Evolutionary conservation across 2,329 filamentous ascomycete species (phyloP).

Genomic region (Aphanocladium album): DNA sequence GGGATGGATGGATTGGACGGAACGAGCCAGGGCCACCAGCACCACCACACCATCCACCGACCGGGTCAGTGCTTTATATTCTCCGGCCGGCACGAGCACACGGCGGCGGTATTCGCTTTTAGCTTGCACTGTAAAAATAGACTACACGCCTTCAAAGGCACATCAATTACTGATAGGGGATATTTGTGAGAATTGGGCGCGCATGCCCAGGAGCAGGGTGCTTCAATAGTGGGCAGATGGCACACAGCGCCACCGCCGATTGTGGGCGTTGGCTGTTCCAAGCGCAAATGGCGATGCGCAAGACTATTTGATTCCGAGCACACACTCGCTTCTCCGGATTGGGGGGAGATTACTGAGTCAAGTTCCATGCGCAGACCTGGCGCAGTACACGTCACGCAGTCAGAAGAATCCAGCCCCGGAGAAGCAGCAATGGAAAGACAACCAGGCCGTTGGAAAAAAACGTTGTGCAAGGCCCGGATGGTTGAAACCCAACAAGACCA

Average conservation of each 20-base stretch:
- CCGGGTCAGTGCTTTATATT: neutral
- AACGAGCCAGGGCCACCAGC: neutral
- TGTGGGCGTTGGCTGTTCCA: neutral
- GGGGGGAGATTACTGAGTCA: neutral
- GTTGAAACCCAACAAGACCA: neutral
- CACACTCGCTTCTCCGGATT: neutral
- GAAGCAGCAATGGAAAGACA: neutral
- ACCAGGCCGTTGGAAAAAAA: too few relatives aligned
- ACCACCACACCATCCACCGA: too few relatives aligned
- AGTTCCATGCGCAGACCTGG: too few relatives aligned
- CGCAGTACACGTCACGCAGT: too few relatives aligned
- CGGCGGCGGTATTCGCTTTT: neutral
- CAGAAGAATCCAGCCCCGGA: neutral
- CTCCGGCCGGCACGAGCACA: neutral
- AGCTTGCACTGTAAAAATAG: neutral
- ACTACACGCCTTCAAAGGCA: neutral
- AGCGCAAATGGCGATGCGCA: neutral
- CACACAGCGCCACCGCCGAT: neutral
- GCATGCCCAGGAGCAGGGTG: neutral
- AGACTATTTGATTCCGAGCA: neutral
- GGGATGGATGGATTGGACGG: neutral
- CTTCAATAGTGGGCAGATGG: neutral
- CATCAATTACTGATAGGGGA: neutral
- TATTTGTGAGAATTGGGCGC: neutral
- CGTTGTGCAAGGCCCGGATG: neutral